Conservation (phyloP, 768 basidiomycete genomes). For the Kwoniella dendrophila region DNA sequence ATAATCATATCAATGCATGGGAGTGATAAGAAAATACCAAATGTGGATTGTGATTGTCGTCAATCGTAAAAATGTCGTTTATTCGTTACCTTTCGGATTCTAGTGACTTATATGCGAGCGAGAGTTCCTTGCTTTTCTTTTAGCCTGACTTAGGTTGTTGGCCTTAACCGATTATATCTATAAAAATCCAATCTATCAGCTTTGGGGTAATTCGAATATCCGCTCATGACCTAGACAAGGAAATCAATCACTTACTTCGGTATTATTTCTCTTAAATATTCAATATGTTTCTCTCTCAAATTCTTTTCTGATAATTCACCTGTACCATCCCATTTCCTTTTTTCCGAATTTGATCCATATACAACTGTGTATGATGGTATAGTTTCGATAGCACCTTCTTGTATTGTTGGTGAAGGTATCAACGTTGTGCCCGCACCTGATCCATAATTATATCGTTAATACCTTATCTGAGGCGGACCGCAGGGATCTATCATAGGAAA, state of each 20-base stretch:
- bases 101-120: too few species aligned
- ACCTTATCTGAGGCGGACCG: neutral
- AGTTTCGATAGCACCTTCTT: constrained; percentile 62
- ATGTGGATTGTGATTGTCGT: too few species aligned
- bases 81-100: too few species aligned
- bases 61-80: too few species aligned
- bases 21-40: too few species aligned
- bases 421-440: constrained; percentile 32
- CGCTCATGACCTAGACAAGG: too few species aligned
- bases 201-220: too few species aligned
- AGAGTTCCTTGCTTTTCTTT: neutral
- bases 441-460: neutral
- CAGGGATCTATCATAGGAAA: neutral
- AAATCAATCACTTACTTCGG: constrained; percentile 45
- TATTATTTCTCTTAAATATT: constrained; percentile 81
- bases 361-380: constrained; percentile 81
- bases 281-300: constrained; percentile 80
- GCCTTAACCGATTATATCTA: constrained; percentile 36
- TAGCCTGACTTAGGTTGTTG: neutral
- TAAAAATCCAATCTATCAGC: too few species aligned
- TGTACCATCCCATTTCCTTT: constrained; percentile 80
- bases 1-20: too few species aligned
- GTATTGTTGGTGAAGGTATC: constrained; percentile 15
- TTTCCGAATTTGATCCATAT: constrained; percentile 70
- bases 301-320: constrained; percentile 82